Percentiles rank a stretch among this genome's conserved stretches.
Evolutionary conservation across 345 rosid species (phyloP).

Genomic region (Eucalyptus pauciflora): DNA sequence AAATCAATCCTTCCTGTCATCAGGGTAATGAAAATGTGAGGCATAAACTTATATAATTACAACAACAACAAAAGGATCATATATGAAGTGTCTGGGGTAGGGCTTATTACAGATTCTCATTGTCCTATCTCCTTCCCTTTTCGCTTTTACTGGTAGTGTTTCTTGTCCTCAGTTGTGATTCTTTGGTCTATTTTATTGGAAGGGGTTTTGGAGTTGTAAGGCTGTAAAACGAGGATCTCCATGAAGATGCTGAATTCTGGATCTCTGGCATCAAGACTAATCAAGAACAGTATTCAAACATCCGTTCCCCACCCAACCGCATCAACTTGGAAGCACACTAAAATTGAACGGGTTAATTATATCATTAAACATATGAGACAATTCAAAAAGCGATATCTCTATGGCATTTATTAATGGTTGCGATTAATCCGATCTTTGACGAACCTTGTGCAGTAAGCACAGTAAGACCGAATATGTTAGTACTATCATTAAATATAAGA

Average conservation of each 20-base stretch:
- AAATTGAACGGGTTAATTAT: neutral
- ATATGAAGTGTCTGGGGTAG: neutral
- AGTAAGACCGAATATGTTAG: rapidly evolving
- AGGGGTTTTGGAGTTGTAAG: neutral
- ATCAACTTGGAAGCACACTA: neutral
- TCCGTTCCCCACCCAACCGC: neutral
- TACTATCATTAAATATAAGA: neutral
- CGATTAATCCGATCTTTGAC: neutral
- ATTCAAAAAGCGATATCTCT: rapidly evolving
- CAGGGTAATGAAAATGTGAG: neutral
- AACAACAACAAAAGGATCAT: neutral
- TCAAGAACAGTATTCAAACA: neutral
- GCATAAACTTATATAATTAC: neutral
- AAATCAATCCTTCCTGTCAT: neutral
- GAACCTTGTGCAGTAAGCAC: too few relatives aligned
- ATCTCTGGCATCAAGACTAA: neutral
- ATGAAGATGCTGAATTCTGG: neutral
- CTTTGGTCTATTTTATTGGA: neutral
- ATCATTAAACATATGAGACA: neutral
- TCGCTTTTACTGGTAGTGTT: neutral
- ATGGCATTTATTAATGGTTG: rapidly evolving
- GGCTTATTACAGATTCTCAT: neutral
- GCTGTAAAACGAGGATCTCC: neutral
- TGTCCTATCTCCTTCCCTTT: neutral
- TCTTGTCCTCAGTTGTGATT: neutral